Conservation (phyloP, 2,329 filamentous ascomycete genomes). For the Pseudocercospora macadamiae region DNA sequence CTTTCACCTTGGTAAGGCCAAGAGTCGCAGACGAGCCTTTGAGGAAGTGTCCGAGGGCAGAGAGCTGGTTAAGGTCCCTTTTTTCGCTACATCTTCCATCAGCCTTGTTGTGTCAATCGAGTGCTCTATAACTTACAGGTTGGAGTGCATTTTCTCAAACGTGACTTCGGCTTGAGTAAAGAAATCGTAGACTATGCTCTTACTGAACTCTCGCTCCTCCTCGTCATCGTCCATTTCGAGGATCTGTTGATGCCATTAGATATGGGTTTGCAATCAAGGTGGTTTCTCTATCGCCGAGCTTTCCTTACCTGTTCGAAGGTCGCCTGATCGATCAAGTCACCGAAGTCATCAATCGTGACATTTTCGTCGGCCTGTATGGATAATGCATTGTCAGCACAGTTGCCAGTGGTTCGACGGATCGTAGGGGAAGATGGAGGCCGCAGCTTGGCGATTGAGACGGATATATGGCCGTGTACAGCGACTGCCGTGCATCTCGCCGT, state of each 20-base stretch:
- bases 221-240: constrained; percentile 97
- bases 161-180: constrained; percentile 89
- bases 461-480: no score
- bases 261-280: no score
- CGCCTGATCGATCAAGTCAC: constrained; percentile 73
- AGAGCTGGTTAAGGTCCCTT: constrained; percentile 73
- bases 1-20: constrained; percentile 85
- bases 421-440: not conserved
- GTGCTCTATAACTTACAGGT: constrained; percentile 81
- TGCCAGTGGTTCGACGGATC: constrained; percentile 17
- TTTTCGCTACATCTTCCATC: constrained; percentile 58
- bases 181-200: constrained; percentile 85
- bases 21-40: constrained; percentile 97
- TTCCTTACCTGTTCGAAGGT: constrained; percentile 87
- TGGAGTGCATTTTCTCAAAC: constrained; percentile 79
- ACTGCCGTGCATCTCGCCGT: not conserved
- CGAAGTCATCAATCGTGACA: constrained; percentile 60
- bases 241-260: constrained; percentile 56
- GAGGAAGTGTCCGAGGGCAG: constrained; percentile 87
- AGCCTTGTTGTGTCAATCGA: no score
- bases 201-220: constrained; percentile 82
- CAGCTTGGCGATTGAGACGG: not conserved
- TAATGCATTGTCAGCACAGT: constrained; percentile 31
- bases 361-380: constrained; percentile 50
- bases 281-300: no score